Percentiles rank a stretch among this genome's conserved stretches.
These are phyloP conservation scores for Eutrema salsugineum DNA, from an alignment of 441 rosid species.

Conservation along the genomic window DNA sequence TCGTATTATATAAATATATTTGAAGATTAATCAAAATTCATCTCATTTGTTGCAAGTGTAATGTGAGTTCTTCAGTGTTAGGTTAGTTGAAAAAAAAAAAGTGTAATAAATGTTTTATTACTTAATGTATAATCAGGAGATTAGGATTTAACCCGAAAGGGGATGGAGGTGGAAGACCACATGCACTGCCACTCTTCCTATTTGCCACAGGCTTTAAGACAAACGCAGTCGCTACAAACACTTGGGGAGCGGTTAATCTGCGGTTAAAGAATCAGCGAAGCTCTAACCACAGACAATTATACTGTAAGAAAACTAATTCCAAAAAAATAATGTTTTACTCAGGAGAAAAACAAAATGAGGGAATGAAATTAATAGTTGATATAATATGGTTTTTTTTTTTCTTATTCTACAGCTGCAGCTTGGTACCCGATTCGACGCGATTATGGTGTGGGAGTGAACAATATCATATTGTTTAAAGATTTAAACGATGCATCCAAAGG, in stretches of 20 bases:
- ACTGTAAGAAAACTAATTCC: not conserved
- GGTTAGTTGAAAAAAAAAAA: no score
- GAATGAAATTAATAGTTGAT: not conserved
- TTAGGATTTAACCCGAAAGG: conserved; percentile 10
- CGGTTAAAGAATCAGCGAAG: conserved; percentile 4
- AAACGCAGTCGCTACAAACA: conserved; percentile 10
- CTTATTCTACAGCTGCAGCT: not conserved
- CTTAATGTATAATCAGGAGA: not conserved
- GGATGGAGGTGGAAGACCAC: not conserved
- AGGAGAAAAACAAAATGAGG: not conserved
- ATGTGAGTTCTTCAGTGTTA: not conserved
- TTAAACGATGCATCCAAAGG: not conserved
- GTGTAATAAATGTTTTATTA: not conserved
- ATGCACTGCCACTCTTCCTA: conserved; percentile 11
- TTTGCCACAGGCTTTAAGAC: not conserved
- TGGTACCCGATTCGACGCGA: conserved; percentile 13
- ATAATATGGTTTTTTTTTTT: not conserved
- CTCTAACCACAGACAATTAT: conserved; percentile 5
- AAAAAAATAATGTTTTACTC: no score
- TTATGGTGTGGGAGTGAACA: conserved; percentile 19
- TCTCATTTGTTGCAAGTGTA: not conserved
- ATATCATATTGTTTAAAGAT: conserved; percentile 2
- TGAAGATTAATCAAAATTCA: not conserved
- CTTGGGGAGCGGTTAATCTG: conserved; percentile 19
- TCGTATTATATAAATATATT: not conserved